Base-by-base conservation (phyloP, 768 basidiomycete species). In the Pulveroboletus frians region DNA sequence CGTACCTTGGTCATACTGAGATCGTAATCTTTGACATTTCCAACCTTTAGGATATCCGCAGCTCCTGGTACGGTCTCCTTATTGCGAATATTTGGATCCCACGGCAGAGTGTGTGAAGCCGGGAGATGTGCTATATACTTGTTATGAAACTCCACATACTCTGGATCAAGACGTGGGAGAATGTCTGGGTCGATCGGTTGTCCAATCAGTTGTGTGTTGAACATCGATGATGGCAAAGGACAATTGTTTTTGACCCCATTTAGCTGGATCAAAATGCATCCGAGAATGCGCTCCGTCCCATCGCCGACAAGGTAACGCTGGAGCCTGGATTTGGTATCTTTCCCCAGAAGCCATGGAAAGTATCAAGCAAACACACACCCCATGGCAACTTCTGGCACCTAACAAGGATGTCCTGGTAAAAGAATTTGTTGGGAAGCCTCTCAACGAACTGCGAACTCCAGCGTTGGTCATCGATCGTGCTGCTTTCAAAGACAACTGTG, bases 381-480 rank as follows among this genome's bases (percentile, higher is more conserved):
- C 77, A 14, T 67, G 69, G 56, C 60, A 69, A 17, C 58, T 78
- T 40, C 54, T 67, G 18, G 55, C 50, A 32, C 77, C 79, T 2
- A 61, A 71, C 53, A 82, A 83, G 60, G 71, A 72, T 47, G 71
- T 64, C 9, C 68, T 88, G 18, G 62, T 75, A 23, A 57, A 73
- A 38, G 72, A 78, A 48, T 91, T 82, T 67, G 69, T 76, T 32
- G 84, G 84, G 18, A 78, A 75, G 59, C 59, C 72, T 21, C 60
- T 90, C 51, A 68, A 77, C 38, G 68, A 67, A 2, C 68, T 92
- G 21, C 75, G 87, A 47, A 92, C 90, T 0, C 90, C 90, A 15
- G 88, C 87, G 2, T 68, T 90, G 54, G 71, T 92, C 51, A 79
- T 92, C 54, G 88, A 93, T 69, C 78, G 85, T 21, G 74, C 76